Conservation (phyloP, 2,329 filamentous ascomycete species). For the Hypoxylon rubiginosum region DNA sequence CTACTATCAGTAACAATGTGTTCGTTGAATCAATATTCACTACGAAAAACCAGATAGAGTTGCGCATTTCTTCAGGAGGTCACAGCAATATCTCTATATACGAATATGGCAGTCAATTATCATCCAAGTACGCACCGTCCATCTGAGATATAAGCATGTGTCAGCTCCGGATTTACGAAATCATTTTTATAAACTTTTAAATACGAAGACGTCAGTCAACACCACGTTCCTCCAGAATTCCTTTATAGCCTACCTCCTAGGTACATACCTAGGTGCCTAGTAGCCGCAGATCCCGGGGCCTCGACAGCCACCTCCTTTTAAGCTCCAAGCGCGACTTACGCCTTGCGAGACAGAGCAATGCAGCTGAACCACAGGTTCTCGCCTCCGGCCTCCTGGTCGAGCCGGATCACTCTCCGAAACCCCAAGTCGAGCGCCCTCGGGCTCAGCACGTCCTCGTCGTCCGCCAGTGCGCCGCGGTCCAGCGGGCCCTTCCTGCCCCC, state of each 20-base stretch:
- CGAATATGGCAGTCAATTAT: background rate
- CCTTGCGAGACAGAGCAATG: slow-evolving; percentile 53
- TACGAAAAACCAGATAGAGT: background rate
- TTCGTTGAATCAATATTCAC: background rate
- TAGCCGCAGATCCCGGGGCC: too few species aligned
- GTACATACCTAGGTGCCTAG: too few species aligned
- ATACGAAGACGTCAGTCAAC: too few species aligned
- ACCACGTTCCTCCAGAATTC: background rate
- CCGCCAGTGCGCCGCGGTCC: slow-evolving; percentile 69
- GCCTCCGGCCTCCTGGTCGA: slow-evolving; percentile 51
- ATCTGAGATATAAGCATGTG: too few species aligned
- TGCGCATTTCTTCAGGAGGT: background rate
- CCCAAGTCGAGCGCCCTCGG: slow-evolving; percentile 76
- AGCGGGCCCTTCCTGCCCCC: slow-evolving; percentile 80
- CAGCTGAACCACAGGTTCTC: slow-evolving; percentile 57
- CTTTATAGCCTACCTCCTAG: too few species aligned
- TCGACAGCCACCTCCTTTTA: background rate
- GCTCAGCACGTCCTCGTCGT: slow-evolving; percentile 74
- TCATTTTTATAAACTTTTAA: too few species aligned
- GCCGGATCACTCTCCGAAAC: slow-evolving; percentile 59
- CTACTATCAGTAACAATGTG: too few species aligned
- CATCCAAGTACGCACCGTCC: too few species aligned
- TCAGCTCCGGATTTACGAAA: too few species aligned
- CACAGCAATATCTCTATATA: background rate
- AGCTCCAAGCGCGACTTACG: slow-evolving; percentile 10